These are phyloP conservation scores for Hypholoma sublateritium DNA, from an alignment of 768 basidiomycete species.

Conservation along the genomic window DNA sequence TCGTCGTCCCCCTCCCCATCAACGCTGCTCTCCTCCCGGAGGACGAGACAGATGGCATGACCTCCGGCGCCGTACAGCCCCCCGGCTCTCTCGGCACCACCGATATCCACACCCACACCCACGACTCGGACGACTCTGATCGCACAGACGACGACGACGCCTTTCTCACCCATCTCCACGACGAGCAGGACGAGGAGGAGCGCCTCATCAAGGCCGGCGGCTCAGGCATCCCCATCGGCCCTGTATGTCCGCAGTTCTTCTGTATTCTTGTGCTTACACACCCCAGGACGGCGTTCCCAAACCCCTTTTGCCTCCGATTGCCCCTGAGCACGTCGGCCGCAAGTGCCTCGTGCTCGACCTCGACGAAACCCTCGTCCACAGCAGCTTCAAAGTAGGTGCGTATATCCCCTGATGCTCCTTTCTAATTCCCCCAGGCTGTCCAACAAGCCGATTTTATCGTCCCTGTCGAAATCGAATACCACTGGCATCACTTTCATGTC, in stretches of 20 bases:
- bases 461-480: constrained; percentile 97
- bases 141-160: constrained; percentile 69
- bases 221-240: constrained; percentile 91
- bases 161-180: constrained; percentile 47
- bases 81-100: constrained; percentile 79
- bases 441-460: constrained; percentile 96
- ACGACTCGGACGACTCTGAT: constrained; percentile 53
- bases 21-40: constrained; percentile 35
- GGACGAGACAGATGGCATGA: constrained; percentile 82
- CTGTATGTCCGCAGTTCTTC: constrained; percentile 50
- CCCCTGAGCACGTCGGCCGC: constrained; percentile 79
- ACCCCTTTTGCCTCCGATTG: constrained; percentile 84
- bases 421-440: constrained; percentile 60
- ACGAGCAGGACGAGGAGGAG: constrained; percentile 88
- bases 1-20: constrained; percentile 40
- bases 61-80: constrained; percentile 88
- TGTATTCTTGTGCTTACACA: background rate
- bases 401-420: background rate
- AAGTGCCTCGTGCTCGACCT: constrained; percentile 97
- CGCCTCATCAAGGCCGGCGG: constrained; percentile 87
- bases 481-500: constrained; percentile 98
- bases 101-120: constrained; percentile 39
- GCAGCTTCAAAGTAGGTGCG: constrained; percentile 85
- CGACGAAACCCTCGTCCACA: constrained; percentile 96
- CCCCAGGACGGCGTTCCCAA: constrained; percentile 80